A percentile compares a stretch with the other conserved stretches of the same genome.
These are phyloP conservation scores for Aspergillus jensenii DNA, from an alignment of 2,329 filamentous ascomycete genomes.

Conservation along the genomic window DNA sequence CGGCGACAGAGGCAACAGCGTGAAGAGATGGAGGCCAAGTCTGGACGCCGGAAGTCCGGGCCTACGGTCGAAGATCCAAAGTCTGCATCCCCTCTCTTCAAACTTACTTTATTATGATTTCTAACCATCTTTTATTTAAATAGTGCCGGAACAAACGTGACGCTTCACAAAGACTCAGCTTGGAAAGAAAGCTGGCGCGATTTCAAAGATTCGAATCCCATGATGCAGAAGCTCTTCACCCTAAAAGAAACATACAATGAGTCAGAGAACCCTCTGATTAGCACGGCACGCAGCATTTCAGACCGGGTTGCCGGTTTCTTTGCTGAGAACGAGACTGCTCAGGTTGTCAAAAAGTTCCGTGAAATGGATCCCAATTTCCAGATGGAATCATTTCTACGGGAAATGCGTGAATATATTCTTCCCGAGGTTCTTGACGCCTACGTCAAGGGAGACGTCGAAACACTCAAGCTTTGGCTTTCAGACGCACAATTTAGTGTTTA, in stretches of 20 bases:
- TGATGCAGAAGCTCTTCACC: conserved; percentile 84
- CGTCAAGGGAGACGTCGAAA: conserved; percentile 91
- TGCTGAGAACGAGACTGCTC: conserved; percentile 95
- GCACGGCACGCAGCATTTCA: conserved; percentile 88
- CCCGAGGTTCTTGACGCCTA: conserved; percentile 97
- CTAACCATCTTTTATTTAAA: conserved; percentile 38
- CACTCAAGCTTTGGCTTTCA: conserved; percentile 90
- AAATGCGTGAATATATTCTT: conserved; percentile 96
- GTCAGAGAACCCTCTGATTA: conserved; percentile 94
- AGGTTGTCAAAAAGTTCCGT: conserved; percentile 97
- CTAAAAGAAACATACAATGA: conserved; percentile 89
- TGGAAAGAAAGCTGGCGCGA: conserved; percentile 99
- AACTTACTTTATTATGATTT: conserved; percentile 29
- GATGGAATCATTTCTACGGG: conserved; percentile 88
- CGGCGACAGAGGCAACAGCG: conserved; percentile 72
- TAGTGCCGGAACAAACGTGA: conserved; percentile 86
- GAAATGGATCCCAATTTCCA: conserved; percentile 95
- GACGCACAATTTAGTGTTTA: conserved; percentile 97
- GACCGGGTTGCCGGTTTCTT: conserved; percentile 94
- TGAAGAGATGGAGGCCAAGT: conserved; percentile 61
- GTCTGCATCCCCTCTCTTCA: conserved; percentile 55
- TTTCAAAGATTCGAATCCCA: conserved; percentile 84
- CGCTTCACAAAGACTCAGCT: conserved; percentile 91
- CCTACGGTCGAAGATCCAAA: conserved; percentile 79
- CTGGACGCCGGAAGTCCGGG: conserved; percentile 52